phyloP scores from a whole-genome alignment of 177 flowering plant species.

The Vitis hybrid region DNA sequence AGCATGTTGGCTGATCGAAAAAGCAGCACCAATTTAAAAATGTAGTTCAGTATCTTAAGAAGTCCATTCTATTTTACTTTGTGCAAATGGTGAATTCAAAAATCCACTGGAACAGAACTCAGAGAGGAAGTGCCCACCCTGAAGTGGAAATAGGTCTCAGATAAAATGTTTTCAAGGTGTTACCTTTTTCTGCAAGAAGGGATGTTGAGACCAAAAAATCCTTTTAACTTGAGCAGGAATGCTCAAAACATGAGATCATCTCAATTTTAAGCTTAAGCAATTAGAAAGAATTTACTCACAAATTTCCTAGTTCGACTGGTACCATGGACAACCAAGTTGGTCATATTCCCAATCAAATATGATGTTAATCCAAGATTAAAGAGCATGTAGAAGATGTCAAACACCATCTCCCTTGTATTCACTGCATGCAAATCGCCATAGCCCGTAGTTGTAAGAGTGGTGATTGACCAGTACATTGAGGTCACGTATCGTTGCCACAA shows the following conservation, averaged over 20 bases:
- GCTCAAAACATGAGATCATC: neutral
- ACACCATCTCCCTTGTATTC: slow-evolving; percentile 57
- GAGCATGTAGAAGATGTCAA: slow-evolving; percentile 55
- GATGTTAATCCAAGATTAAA: slow-evolving; percentile 59
- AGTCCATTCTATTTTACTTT: too few relatives aligned
- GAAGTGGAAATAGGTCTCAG: too few relatives aligned
- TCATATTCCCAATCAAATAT: slow-evolving; percentile 75
- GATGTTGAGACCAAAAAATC: too few relatives aligned
- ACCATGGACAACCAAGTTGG: slow-evolving; percentile 64
- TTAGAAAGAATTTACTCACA: slow-evolving; percentile 37
- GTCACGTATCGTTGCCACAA: slow-evolving; percentile 43
- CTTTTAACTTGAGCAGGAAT: too few relatives aligned
- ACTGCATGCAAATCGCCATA: slow-evolving; percentile 74
- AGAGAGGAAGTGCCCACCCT: too few relatives aligned
- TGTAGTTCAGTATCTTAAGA: too few relatives aligned
- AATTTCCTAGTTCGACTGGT: slow-evolving; percentile 61
- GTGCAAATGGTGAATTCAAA: too few relatives aligned
- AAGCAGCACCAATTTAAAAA: too few relatives aligned
- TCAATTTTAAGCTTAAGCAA: neutral
- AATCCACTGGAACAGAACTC: too few relatives aligned
- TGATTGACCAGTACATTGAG: slow-evolving; percentile 68
- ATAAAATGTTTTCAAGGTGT: too few relatives aligned
- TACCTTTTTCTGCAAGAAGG: too few relatives aligned
- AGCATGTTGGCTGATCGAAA: neutral
- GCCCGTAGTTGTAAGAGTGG: slow-evolving; percentile 63